Evolutionary conservation across 2,329 filamentous ascomycete species (phyloP).

Genomic region (Fonsecaea nubica): DNA sequence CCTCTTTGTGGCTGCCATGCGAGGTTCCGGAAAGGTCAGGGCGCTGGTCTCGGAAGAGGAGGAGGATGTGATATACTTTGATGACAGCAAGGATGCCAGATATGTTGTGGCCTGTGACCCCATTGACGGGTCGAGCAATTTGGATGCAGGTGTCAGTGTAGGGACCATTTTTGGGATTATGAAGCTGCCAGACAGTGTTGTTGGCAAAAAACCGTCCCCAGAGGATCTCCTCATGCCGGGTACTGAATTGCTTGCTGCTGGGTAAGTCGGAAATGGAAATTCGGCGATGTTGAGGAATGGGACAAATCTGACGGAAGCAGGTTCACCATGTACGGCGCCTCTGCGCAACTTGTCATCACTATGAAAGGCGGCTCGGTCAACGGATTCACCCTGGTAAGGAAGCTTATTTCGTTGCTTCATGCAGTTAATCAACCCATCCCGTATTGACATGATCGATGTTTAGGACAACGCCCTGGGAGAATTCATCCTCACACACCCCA

Average conservation of each 20-base stretch:
- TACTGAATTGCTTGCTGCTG: conserved; percentile 79
- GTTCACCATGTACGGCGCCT: conserved; percentile 99
- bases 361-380: conserved; percentile 93
- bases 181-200: conserved; percentile 75
- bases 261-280: conserved; percentile 28
- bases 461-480: conserved; percentile 89
- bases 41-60: conserved; percentile 98
- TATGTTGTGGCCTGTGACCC: conserved; percentile 98
- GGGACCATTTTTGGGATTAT: conserved; percentile 97
- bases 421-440: neutral
- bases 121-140: conserved; percentile 96
- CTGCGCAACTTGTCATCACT: conserved; percentile 93
- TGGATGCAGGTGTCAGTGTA: conserved; percentile 89
- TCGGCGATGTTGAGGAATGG: neutral
- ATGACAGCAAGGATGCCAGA: conserved; percentile 73
- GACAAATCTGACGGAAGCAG: conserved; percentile 57
- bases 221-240: conserved; percentile 87
- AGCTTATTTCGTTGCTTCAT: too few species aligned
- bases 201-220: conserved; percentile 63
- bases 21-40: conserved; percentile 85
- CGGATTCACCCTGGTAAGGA: conserved; percentile 79
- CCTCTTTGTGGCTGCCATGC: conserved; percentile 95
- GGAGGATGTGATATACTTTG: conserved; percentile 87
- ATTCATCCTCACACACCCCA: conserved; percentile 96
- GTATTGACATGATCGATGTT: neutral